Base-by-base conservation (phyloP, 805 yeast genomes). In the Ogataea pignaliae region DNA sequence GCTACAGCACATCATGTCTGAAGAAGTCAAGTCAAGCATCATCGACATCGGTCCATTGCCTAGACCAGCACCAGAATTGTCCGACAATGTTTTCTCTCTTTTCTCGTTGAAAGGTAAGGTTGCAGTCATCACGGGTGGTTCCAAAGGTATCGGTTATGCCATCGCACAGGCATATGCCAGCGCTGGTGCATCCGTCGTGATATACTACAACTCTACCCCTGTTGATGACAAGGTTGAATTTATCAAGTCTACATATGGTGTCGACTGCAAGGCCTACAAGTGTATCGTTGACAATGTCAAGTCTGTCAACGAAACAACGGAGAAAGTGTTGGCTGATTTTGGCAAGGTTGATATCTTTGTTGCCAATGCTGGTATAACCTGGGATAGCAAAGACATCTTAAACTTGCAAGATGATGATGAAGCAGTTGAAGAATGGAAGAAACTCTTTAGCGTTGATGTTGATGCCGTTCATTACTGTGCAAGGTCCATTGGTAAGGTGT, bases 321-420 rank as follows among this genome's bases (percentile, higher is more conserved):
- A 57, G 33, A 72, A 71, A 61, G 78, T 81, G 48, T 76, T 71
- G 50, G 51, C 65, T 46, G 95, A 87, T 58, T 88, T 88, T 61
- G 93, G 91, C 28, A 78, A 78, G 48, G 79, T 88, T 52, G 96
- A 88, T 64, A 69, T 87, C 26, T 83, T 86, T 57, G 93, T 88
- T 38, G 95, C 95, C 55, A 88, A 88, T 63, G 96, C 96, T 12
- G 96, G 96, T 35, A 79, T 87, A 39, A 81, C 88, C 13, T 88
- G 95, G 95, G 73, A 79, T 17, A 71, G 76, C 28, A 89, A 90
- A 17, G 76, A 76, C 15, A 61, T 79, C 48, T 61, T 77, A n/a
- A 41, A 55, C 6, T 67, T 66, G 37, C 60, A 68, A 47, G 57
- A 56, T 31, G 69, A 68, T 35, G 69, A 68, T 3, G 72, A 68